A percentile compares a stretch with the other conserved stretches of the same genome.
These are phyloP conservation scores for Neonectria sp. DNA, from an alignment of 2,329 filamentous ascomycete species.

Conservation along the genomic window DNA sequence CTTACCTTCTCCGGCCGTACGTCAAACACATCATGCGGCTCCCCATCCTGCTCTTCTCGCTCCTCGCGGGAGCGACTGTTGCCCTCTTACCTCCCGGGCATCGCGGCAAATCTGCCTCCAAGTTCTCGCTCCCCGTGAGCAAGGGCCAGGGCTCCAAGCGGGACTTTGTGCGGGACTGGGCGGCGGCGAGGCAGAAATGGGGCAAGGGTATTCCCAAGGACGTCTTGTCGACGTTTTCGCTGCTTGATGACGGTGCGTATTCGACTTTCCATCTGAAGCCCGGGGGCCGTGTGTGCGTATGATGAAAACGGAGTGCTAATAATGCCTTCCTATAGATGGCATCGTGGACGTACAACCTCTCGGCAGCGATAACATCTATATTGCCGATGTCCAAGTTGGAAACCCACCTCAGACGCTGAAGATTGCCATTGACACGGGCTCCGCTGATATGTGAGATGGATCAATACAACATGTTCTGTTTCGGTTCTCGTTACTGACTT, in stretches of 20 bases:
- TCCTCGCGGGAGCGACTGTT: constrained; percentile 33
- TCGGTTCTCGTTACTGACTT: constrained; percentile 21
- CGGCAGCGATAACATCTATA: constrained; percentile 59
- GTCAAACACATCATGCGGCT: constrained; percentile 36
- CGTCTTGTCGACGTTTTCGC: constrained; percentile 43
- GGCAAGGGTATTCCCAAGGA: constrained; percentile 44
- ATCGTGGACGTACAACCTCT: constrained; percentile 54
- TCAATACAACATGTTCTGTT: neutral
- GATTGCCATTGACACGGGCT: constrained; percentile 69
- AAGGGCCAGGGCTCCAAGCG: constrained; percentile 42
- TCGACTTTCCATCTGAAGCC: neutral
- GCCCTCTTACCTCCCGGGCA: constrained; percentile 32
- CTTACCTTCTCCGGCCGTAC: neutral
- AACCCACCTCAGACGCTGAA: constrained; percentile 63
- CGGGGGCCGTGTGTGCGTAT: neutral
- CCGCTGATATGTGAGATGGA: constrained; percentile 73
- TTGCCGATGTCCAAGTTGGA: constrained; percentile 62
- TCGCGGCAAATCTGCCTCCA: neutral
- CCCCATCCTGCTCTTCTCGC: constrained; percentile 33
- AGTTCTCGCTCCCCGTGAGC: constrained; percentile 51
- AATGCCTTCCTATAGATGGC: constrained; percentile 46
- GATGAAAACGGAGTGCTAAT: constrained; percentile 31
- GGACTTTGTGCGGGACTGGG: constrained; percentile 53
- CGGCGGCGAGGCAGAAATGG: constrained; percentile 54
- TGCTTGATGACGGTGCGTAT: constrained; percentile 49